Evolutionary conservation across 1,139 yeast species (phyloP).

Genomic region (Schwanniomyces etchellsii): DNA sequence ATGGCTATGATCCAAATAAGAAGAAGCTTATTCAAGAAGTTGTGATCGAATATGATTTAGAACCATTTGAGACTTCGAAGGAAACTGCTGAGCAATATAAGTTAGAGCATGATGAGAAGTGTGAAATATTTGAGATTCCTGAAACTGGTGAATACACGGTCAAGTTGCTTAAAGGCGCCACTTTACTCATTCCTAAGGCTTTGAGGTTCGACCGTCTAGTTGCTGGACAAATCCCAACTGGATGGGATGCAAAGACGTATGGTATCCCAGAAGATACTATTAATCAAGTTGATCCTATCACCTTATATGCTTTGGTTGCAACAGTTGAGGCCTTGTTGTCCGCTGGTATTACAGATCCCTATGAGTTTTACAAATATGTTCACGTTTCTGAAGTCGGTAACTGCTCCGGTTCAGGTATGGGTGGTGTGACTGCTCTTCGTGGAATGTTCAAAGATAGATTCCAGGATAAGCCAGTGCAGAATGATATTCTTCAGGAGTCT

Average conservation of each 20-base stretch:
- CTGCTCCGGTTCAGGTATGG: constrained; percentile 99
- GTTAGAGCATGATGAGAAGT: constrained; percentile 89
- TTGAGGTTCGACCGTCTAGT: constrained; percentile 91
- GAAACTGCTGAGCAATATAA: constrained; percentile 94
- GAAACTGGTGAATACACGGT: constrained; percentile 93
- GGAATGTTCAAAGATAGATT: constrained; percentile 97
- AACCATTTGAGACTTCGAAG: constrained; percentile 90
- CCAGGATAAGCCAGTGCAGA: constrained; percentile 89
- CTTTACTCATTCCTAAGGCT: constrained; percentile 90
- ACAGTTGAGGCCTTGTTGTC: constrained; percentile 92
- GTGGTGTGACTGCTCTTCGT: constrained; percentile 94
- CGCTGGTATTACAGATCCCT: constrained; percentile 96
- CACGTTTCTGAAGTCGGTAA: constrained; percentile 98
- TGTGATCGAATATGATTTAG: constrained; percentile 92
- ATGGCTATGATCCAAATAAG: constrained; percentile 91
- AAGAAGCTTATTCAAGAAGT: constrained; percentile 92
- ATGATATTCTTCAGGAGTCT: constrained; percentile 94
- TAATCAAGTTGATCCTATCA: constrained; percentile 92
- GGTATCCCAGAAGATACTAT: constrained; percentile 94
- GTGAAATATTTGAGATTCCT: constrained; percentile 84
- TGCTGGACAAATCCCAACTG: constrained; percentile 98
- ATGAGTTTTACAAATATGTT: constrained; percentile 95
- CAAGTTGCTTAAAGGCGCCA: constrained; percentile 86
- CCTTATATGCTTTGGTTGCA: constrained; percentile 86
- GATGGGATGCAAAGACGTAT: constrained; percentile 93